Conservation (phyloP, 495 filamentous ascomycete genomes). For the Acidiella bohemica region DNA sequence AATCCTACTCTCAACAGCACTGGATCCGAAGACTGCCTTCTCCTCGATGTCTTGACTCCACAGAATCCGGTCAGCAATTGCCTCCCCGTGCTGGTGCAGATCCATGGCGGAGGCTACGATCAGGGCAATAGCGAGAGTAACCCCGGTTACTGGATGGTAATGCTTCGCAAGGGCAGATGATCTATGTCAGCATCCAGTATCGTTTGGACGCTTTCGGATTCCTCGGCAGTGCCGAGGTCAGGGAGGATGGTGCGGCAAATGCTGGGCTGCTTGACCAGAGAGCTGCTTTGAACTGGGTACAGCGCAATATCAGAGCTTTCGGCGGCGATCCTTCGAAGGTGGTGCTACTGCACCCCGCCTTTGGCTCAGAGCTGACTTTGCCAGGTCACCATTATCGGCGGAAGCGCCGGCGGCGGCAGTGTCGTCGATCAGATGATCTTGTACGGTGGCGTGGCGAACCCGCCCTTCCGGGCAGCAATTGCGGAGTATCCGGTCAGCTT, state of each 20-base stretch:
- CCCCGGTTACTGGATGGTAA: conserved; percentile 19
- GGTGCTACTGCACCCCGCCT: too few relatives aligned
- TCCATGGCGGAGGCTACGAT: conserved; percentile 20
- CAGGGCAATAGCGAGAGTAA: conserved; percentile 14
- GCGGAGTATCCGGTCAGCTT: conserved; percentile 14
- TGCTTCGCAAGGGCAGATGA: conserved; percentile 18
- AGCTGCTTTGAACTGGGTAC: conserved; percentile 27
- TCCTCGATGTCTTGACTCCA: conserved; percentile 20
- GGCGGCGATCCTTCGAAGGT: conserved; percentile 22
- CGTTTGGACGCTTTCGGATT: conserved; percentile 29
- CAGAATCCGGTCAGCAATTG: conserved; percentile 5
- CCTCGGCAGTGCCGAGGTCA: conserved; percentile 21
- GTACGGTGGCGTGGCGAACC: conserved; percentile 17
- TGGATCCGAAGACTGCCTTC: conserved; percentile 20
- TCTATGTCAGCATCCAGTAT: conserved; percentile 28
- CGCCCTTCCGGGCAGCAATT: conserved; percentile 21
- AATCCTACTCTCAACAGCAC: conserved; percentile 8
- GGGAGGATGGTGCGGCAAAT: conserved; percentile 25
- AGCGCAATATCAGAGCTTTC: conserved; percentile 19
- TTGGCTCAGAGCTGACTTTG: too few relatives aligned
- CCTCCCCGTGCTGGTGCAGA: conserved; percentile 20
- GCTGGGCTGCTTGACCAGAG: conserved; percentile 29
- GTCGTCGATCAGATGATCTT: conserved; percentile 21
- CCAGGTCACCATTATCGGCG: conserved; percentile 27
- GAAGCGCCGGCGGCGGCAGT: conserved; percentile 20